Percentiles rank a stretch among this genome's conserved stretches.
These are phyloP conservation scores for Cudoniella acicularis DNA, from an alignment of 495 filamentous ascomycete species.

Conservation along the genomic window DNA sequence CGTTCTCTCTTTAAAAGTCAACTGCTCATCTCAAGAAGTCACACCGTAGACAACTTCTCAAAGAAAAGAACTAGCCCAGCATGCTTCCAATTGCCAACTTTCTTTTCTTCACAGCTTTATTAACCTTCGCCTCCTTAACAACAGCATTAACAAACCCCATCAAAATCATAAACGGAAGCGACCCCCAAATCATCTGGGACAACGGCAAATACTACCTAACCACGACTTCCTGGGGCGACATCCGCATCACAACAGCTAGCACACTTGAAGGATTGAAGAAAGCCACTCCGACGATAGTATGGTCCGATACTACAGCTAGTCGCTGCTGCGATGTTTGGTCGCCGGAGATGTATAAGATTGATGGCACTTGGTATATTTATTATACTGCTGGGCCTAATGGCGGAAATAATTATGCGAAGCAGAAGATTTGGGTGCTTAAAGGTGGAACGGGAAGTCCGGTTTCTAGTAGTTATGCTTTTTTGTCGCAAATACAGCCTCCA, in stretches of 20 bases:
- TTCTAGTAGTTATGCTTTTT: not conserved
- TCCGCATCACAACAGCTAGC: slow-evolving; percentile 44
- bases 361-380: slow-evolving; percentile 45
- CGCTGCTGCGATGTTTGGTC: slow-evolving; percentile 54
- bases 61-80: too few relatives aligned
- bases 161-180: slow-evolving; percentile 16
- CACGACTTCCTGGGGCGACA: slow-evolving; percentile 44
- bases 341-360: slow-evolving; percentile 48
- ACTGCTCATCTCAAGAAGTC: too few relatives aligned
- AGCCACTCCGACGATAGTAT: slow-evolving; percentile 24
- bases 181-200: slow-evolving; percentile 45
- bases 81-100: too few relatives aligned
- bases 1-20: too few relatives aligned
- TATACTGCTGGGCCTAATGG: slow-evolving; percentile 34
- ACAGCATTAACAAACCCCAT: too few relatives aligned
- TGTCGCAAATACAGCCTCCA: not conserved
- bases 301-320: not conserved
- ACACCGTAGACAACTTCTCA: too few relatives aligned
- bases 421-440: not conserved
- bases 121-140: too few relatives aligned
- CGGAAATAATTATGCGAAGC: too few relatives aligned
- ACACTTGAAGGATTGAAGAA: slow-evolving; percentile 46
- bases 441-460: not conserved
- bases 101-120: too few relatives aligned
- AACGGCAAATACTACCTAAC: slow-evolving; percentile 52